Evolutionary conservation across 331 rosid species (phyloP).

Genomic region (Pyracantha coccinea): DNA sequence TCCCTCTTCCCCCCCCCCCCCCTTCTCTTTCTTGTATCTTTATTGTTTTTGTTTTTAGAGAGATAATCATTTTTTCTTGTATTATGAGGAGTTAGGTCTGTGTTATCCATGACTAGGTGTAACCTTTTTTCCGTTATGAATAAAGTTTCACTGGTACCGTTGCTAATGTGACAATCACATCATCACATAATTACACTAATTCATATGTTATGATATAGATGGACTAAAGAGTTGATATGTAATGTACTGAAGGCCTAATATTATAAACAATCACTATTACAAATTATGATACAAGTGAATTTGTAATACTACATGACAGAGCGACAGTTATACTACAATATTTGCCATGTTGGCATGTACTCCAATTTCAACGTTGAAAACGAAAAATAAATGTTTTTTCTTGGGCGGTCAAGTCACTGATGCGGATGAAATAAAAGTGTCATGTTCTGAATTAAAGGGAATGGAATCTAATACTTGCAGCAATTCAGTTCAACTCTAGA

Average conservation of each 20-base stretch:
- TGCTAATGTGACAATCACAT: background rate
- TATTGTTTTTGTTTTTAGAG: background rate
- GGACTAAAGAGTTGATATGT: background rate
- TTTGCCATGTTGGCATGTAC: background rate
- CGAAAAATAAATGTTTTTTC: background rate
- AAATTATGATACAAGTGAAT: background rate
- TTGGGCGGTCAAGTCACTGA: background rate
- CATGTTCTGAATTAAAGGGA: background rate
- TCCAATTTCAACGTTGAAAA: background rate
- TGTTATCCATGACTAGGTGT: too few species aligned
- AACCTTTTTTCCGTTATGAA: too few species aligned
- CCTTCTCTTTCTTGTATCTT: background rate
- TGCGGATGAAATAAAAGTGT: background rate
- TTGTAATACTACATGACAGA: too few species aligned
- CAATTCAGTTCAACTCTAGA: background rate
- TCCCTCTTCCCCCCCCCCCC: fast-evolving
- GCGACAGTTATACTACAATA: fast-evolving
- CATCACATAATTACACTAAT: too few species aligned
- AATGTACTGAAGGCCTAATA: background rate
- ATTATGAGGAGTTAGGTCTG: too few species aligned
- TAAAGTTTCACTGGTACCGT: too few species aligned
- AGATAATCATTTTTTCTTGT: background rate
- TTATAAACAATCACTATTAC: background rate
- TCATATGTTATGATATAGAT: too few species aligned
- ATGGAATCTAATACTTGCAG: background rate